Evolutionary conservation across 2,329 filamentous ascomycete species (phyloP).

Genomic region (Penicillium hesseltinei): DNA sequence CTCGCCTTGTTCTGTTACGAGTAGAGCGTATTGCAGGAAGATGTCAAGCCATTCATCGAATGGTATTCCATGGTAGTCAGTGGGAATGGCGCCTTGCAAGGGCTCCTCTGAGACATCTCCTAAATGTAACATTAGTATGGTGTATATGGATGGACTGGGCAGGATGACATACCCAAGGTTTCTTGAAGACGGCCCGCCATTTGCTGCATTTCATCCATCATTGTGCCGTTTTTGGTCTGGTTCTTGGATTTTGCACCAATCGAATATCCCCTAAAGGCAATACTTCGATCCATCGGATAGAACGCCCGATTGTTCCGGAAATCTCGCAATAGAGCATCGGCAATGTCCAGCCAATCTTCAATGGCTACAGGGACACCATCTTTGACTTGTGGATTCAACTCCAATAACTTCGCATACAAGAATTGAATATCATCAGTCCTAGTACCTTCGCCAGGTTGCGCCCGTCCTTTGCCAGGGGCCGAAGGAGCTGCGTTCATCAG

Average conservation of each 20-base stretch:
- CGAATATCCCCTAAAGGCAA: constrained; percentile 52
- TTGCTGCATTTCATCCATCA: constrained; percentile 45
- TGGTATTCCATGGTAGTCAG: constrained; percentile 70
- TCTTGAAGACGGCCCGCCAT: constrained; percentile 47
- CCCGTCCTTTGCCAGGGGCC: constrained; percentile 17
- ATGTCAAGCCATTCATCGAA: constrained; percentile 87
- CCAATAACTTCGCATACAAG: constrained; percentile 47
- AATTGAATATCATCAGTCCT: constrained; percentile 45
- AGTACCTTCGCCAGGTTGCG: constrained; percentile 33
- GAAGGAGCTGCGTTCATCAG: constrained; percentile 20
- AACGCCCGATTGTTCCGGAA: constrained; percentile 61
- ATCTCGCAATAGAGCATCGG: constrained; percentile 57
- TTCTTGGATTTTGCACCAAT: constrained; percentile 41
- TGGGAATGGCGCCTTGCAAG: constrained; percentile 42
- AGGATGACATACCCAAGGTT: constrained; percentile 35
- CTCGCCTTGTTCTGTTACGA: constrained; percentile 66
- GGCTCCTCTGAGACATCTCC: constrained; percentile 27
- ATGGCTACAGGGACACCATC: constrained; percentile 50
- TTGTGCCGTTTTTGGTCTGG: constrained; percentile 34
- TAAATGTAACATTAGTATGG: constrained; percentile 18
- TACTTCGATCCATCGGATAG: constrained; percentile 54
- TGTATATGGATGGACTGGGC: background rate
- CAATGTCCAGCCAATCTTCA: constrained; percentile 59
- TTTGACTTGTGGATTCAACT: constrained; percentile 50
- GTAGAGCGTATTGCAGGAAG: constrained; percentile 82